These are phyloP conservation scores for Tagetes erecta DNA, from an alignment of 129 eudicot genomes.

Conservation along the genomic window DNA sequence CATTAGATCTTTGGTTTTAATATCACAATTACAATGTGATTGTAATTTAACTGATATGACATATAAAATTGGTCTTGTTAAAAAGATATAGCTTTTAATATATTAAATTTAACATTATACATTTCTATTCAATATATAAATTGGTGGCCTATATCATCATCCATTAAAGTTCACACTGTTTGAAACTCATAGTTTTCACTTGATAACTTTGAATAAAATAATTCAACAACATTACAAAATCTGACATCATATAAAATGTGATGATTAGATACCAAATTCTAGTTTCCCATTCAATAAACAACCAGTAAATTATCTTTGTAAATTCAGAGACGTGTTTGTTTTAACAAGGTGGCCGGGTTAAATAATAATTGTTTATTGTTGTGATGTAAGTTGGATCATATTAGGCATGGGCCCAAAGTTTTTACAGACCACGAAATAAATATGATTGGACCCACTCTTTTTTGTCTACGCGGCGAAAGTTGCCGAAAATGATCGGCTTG, in stretches of 20 bases:
- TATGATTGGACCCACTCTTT: conserved; percentile 24
- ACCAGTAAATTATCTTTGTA: not conserved
- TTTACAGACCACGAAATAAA: conserved; percentile 19
- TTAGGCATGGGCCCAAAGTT: conserved; percentile 24
- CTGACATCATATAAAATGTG: not conserved
- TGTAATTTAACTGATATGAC: too few relatives aligned
- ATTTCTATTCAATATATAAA: too few relatives aligned
- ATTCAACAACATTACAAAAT: not conserved
- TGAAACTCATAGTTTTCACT: not conserved
- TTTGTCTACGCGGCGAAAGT: conserved; percentile 40
- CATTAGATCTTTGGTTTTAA: too few relatives aligned
- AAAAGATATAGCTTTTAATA: too few relatives aligned
- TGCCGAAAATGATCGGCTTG: conserved; percentile 25
- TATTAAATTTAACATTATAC: too few relatives aligned
- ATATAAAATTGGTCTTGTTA: too few relatives aligned
- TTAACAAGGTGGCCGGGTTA: not conserved
- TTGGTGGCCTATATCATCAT: too few relatives aligned
- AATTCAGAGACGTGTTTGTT: conserved; percentile 15
- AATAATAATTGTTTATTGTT: conserved; percentile 17
- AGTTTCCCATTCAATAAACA: not conserved
- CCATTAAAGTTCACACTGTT: not conserved
- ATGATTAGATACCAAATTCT: not conserved
- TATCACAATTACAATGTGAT: too few relatives aligned
- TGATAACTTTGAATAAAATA: not conserved
- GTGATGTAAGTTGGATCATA: conserved; percentile 26